phyloP scores from a whole-genome alignment of 192 early-diverging fungal species.

The Kickxella alabastrina region DNA sequence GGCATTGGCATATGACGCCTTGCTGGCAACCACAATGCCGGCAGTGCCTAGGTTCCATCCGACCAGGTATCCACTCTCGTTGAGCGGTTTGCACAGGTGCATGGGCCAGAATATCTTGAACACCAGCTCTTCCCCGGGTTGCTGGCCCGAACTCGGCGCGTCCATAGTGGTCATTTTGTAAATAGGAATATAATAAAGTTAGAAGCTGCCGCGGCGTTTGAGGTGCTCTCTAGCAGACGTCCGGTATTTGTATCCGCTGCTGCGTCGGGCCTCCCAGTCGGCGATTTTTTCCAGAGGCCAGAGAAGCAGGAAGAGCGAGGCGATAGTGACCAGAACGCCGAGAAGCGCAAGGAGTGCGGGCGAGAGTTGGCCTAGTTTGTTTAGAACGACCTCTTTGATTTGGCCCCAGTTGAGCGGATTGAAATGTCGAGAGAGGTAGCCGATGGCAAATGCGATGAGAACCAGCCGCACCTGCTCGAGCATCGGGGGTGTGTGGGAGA shows the following conservation, averaged over 20 bases:
- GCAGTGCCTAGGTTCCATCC: slow-evolving; percentile 33
- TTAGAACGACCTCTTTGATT: slow-evolving; percentile 35
- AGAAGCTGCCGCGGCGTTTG: slow-evolving; percentile 54
- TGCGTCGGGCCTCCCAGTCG: slow-evolving; percentile 37
- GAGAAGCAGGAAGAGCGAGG: slow-evolving; percentile 27
- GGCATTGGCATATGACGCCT: slow-evolving; percentile 34
- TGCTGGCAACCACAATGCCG: slow-evolving; percentile 40
- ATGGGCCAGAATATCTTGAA: slow-evolving; percentile 44
- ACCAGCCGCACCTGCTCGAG: slow-evolving; percentile 52
- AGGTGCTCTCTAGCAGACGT: slow-evolving; percentile 50
- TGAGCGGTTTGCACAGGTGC: slow-evolving; percentile 21
- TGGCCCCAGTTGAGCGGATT: slow-evolving; percentile 51
- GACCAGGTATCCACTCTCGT: slow-evolving; percentile 44
- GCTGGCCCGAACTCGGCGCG: no score
- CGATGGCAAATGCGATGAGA: slow-evolving; percentile 51
- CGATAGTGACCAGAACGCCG: slow-evolving; percentile 17
- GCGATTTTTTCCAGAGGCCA: slow-evolving; percentile 48
- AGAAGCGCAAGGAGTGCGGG: slow-evolving; percentile 28
- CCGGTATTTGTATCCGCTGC: slow-evolving; percentile 35
- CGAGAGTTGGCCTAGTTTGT: slow-evolving; percentile 36
- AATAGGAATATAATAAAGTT: not conserved
- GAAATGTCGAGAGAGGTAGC: slow-evolving; percentile 52
- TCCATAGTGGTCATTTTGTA: not conserved
- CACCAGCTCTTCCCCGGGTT: slow-evolving; percentile 13
- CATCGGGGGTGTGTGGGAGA: slow-evolving; percentile 12